Evolutionary conservation across 345 rosid species (phyloP).

Genomic region (Geranium rotundifolium): DNA sequence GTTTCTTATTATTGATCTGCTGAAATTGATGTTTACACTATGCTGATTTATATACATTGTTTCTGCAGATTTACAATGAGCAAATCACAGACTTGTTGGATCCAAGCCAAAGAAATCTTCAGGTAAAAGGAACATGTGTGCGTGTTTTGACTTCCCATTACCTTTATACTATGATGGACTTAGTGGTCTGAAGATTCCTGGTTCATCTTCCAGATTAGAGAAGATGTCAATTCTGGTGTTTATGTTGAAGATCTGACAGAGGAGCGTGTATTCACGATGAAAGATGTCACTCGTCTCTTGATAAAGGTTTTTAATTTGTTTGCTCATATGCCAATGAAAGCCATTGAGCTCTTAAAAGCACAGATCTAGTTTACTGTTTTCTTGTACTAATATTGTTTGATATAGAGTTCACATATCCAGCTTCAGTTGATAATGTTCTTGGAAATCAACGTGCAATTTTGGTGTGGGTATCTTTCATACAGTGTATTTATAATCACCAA

Average conservation of each 20-base stretch:
- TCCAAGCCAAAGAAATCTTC: constrained; percentile 77
- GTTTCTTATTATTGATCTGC: constrained; percentile 2
- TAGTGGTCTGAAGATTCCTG: not conserved
- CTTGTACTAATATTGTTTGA: no score
- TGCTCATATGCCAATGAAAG: not conserved
- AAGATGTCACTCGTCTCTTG: constrained; percentile 70
- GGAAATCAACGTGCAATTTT: not conserved
- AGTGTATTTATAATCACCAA: not conserved
- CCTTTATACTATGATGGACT: not conserved
- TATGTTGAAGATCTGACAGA: constrained; percentile 86
- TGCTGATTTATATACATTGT: constrained; percentile 4
- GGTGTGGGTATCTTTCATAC: not conserved
- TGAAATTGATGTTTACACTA: not conserved
- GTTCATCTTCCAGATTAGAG: constrained; percentile 62
- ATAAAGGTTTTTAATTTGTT: constrained; percentile 38
- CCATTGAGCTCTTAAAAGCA: no score
- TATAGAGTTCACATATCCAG: not conserved
- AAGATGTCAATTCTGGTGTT: constrained; percentile 88
- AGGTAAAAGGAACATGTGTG: constrained; percentile 34
- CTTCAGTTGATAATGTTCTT: not conserved
- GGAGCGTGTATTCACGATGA: constrained; percentile 64
- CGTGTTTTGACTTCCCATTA: constrained; percentile 6
- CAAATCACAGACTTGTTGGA: constrained; percentile 95
- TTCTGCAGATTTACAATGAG: constrained; percentile 87
- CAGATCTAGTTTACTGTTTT: no score